These are phyloP conservation scores for Chlorella sp. DNA, from an alignment of 139 green algal species.

Conservation along the genomic window DNA sequence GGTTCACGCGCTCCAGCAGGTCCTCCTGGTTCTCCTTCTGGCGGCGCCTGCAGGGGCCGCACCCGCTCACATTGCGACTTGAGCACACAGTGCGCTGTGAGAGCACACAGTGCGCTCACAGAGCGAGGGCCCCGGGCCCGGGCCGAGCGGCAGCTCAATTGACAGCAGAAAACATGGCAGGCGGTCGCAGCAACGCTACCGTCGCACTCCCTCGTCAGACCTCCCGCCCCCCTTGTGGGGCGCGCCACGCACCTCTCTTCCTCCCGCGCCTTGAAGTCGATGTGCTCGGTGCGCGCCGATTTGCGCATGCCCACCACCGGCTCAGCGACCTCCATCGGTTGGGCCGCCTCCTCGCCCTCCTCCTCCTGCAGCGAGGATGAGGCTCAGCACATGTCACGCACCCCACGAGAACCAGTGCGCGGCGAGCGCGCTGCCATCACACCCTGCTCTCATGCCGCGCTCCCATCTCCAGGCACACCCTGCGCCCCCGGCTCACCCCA, in stretches of 20 bases:
- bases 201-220: too few relatives aligned
- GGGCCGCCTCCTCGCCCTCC: constrained; percentile 34
- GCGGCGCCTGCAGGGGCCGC: constrained; percentile 58
- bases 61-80: too few relatives aligned
- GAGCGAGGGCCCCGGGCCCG: too few relatives aligned
- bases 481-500: constrained; percentile 22
- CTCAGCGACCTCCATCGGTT: constrained; percentile 30
- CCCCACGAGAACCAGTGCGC: neutral
- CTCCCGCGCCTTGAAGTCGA: constrained; percentile 74
- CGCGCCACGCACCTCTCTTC: constrained; percentile 66
- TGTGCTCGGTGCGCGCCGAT: constrained; percentile 72
- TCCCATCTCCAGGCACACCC: neutral
- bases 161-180: too few relatives aligned
- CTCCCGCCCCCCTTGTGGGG: too few relatives aligned
- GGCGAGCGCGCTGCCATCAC: neutral
- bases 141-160: too few relatives aligned
- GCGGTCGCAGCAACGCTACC: too few relatives aligned
- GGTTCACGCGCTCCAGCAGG: constrained; percentile 80
- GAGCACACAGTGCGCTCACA: too few relatives aligned
- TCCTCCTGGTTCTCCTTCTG: constrained; percentile 80
- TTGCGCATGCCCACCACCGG: constrained; percentile 33
- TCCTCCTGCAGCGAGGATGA: constrained; percentile 31
- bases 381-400: neutral
- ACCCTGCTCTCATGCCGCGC: neutral
- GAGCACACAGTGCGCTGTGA: too few relatives aligned